A percentile compares a stretch with the other conserved stretches of the same genome.
Conservation (phyloP, 768 basidiomycete genomes). For the Pisolithus orientalis region DNA sequence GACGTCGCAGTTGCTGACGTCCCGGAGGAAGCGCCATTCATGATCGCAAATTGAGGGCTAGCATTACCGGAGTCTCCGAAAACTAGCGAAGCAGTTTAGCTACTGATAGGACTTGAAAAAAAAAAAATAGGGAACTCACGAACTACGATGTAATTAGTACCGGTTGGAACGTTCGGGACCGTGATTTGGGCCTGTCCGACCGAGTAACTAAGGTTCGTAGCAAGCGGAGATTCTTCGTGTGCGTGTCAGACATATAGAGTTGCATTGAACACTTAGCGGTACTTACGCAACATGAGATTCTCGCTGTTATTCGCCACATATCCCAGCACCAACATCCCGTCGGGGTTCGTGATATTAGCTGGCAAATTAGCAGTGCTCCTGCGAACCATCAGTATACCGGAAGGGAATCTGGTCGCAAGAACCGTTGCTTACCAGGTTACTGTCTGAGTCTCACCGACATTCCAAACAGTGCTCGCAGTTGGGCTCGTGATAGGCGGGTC, state of each 20-base stretch:
- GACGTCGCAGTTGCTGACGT: conserved; percentile 24
- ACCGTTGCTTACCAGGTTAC: conserved; percentile 42
- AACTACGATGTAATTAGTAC: conserved; percentile 31
- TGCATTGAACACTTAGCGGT: neutral
- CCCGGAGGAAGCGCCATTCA: conserved; percentile 51
- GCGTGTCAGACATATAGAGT: neutral
- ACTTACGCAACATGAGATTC: conserved; percentile 26
- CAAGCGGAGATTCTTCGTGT: conserved; percentile 27
- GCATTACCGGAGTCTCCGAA: conserved; percentile 38
- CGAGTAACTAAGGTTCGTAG: conserved; percentile 27
- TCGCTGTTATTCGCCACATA: conserved; percentile 23
- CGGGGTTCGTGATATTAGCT: conserved; percentile 21
- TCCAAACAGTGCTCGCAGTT: conserved; percentile 36
- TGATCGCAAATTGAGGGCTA: conserved; percentile 35
- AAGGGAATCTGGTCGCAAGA: neutral
- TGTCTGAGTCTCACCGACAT: conserved; percentile 35
- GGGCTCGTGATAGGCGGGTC: conserved; percentile 44
- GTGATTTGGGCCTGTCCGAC: conserved; percentile 28
- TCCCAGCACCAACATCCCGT: conserved; percentile 26
- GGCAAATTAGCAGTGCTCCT: conserved; percentile 19
- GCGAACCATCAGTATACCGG: conserved; percentile 35
- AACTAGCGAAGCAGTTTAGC: conserved; percentile 15
- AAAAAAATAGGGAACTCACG: conserved; percentile 19
- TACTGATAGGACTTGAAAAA: neutral
- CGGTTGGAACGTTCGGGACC: conserved; percentile 28